A percentile compares a stretch with the other conserved stretches of the same genome.
Conservation (phyloP, 352 stramenopile species). For the Chloridella minuta region DNA sequence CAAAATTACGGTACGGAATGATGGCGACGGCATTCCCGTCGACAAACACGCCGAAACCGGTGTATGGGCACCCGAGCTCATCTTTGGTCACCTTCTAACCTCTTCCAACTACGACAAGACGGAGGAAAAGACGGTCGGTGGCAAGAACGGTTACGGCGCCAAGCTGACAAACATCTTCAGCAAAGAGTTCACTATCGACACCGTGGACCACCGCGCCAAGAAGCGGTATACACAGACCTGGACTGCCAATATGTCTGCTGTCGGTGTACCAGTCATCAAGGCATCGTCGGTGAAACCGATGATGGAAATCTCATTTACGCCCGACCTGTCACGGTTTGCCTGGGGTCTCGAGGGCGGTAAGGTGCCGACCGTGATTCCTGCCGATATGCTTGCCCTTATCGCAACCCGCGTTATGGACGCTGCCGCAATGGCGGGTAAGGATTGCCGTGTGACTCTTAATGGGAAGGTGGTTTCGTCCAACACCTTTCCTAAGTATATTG, state of each 20-base stretch:
- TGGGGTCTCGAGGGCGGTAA: too few species aligned
- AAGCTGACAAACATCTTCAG: slow-evolving; percentile 99
- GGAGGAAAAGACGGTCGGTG: slow-evolving; percentile 62
- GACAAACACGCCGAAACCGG: slow-evolving; percentile 76
- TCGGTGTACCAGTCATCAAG: slow-evolving; percentile 28
- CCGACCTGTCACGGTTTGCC: too few species aligned
- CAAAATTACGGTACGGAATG: slow-evolving; percentile 77
- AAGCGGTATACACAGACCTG: slow-evolving; percentile 51
- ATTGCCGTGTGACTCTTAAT: too few species aligned
- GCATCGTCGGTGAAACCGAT: too few species aligned
- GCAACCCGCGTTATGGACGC: too few species aligned
- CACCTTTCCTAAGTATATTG: too few species aligned
- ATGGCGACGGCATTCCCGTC: slow-evolving; percentile 81
- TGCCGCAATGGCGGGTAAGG: too few species aligned
- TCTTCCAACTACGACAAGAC: slow-evolving; percentile 91
- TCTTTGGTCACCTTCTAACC: slow-evolving; percentile 86
- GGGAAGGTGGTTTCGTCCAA: too few species aligned
- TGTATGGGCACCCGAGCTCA: slow-evolving; percentile 79
- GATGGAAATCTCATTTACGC: too few species aligned
- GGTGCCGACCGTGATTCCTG: too few species aligned
- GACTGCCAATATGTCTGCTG: slow-evolving; percentile 60
- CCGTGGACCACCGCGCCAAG: slow-evolving; percentile 51
- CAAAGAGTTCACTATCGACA: slow-evolving; percentile 90
- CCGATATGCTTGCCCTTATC: too few species aligned
- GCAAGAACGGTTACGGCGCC: slow-evolving; percentile 78